Conservation (phyloP, 2,329 filamentous ascomycete genomes). For the Daldinia sp. region DNA sequence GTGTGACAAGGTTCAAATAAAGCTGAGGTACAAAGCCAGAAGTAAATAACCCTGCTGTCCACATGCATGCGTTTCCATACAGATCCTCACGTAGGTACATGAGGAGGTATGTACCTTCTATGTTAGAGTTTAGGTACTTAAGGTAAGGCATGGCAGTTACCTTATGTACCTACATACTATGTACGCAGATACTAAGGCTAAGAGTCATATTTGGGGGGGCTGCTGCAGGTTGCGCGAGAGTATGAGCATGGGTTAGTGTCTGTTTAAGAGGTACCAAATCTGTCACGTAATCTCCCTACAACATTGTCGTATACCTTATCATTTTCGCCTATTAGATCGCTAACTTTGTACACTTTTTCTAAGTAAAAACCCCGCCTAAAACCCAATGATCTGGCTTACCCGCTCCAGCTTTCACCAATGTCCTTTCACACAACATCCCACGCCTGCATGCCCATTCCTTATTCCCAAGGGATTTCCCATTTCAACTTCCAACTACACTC, state of each 20-base stretch:
- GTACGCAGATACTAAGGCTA: neutral
- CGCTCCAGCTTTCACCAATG: constrained; percentile 28
- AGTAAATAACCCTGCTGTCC: constrained; percentile 4
- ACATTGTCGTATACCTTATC: constrained; percentile 16
- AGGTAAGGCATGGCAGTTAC: too few species aligned
- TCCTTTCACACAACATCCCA: constrained; percentile 32
- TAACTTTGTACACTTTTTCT: constrained; percentile 3
- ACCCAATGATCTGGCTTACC: constrained; percentile 33
- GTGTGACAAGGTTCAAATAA: constrained; percentile 21
- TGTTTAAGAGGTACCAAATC: constrained; percentile 37
- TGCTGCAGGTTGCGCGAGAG: neutral
- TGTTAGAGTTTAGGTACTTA: too few species aligned
- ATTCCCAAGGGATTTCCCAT: constrained; percentile 35
- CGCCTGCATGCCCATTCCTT: constrained; percentile 34
- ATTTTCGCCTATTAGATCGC: constrained; percentile 14
- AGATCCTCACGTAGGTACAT: neutral
- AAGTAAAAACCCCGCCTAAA: constrained; percentile 36
- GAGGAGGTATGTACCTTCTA: neutral
- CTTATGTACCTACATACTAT: neutral
- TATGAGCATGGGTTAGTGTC: neutral
- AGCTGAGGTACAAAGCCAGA: constrained; percentile 21
- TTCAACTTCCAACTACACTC: constrained; percentile 34
- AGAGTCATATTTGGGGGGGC: neutral
- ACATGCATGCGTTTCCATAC: neutral
- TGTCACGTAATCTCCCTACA: neutral